These are phyloP conservation scores for Saccharomyces eubayanus DNA, from an alignment of 805 yeast species.

Conservation along the genomic window DNA sequence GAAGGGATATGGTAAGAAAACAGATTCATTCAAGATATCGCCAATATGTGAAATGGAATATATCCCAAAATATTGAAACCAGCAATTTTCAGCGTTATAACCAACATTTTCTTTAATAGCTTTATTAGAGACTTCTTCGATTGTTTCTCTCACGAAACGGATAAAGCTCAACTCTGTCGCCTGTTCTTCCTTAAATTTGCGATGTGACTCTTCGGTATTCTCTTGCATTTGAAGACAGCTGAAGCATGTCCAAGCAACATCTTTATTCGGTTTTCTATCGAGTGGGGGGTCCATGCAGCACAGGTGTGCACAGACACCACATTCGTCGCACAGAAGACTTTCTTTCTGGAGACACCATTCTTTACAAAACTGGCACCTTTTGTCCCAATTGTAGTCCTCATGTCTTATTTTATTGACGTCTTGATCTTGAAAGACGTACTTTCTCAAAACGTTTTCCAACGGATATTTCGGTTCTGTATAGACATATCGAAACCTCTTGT, in stretches of 20 bases:
- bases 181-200: constrained; percentile 7
- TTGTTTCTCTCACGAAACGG: constrained; percentile 4
- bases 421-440: constrained; percentile 12
- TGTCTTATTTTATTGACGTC: constrained; percentile 3
- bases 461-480: constrained; percentile 51
- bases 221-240: constrained; percentile 58
- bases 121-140: constrained; percentile 14
- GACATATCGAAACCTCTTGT: constrained; percentile 61
- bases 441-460: constrained; percentile 17
- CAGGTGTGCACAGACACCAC: constrained; percentile 66
- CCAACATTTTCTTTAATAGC: constrained; percentile 5
- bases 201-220: constrained; percentile 19
- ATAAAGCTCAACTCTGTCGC: constrained; percentile 2
- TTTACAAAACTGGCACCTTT: constrained; percentile 60
- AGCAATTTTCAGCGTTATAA: constrained; percentile 12
- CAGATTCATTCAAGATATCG: constrained; percentile 13
- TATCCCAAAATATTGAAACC: constrained; percentile 29
- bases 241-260: constrained; percentile 88
- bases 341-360: constrained; percentile 77
- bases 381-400: constrained; percentile 17
- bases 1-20: constrained; percentile 23
- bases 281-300: constrained; percentile 82
- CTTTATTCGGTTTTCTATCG: constrained; percentile 68
- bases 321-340: constrained; percentile 72
- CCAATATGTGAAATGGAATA: constrained; percentile 14